Evolutionary conservation across 305 asterid genomes (phyloP).

Genomic region (Fraxinus paxiana): DNA sequence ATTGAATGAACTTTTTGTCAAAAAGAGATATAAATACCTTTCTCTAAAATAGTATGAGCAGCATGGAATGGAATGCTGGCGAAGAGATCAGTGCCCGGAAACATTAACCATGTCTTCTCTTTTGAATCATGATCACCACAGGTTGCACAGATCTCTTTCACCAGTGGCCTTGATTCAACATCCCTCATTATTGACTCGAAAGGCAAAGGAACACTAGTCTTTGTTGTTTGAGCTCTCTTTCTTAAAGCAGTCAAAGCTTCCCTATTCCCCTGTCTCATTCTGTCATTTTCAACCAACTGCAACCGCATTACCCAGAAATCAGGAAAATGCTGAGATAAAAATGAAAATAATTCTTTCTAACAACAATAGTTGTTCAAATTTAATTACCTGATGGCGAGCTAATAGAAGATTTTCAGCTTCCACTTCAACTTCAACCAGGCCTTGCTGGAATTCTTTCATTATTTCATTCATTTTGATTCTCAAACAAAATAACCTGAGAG

Average conservation of each 20-base stretch:
- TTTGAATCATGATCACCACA: constrained; percentile 76
- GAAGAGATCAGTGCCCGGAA: constrained; percentile 72
- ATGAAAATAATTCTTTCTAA: background rate
- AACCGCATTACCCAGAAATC: constrained; percentile 14
- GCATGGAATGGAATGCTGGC: constrained; percentile 80
- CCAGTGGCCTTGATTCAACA: constrained; percentile 64
- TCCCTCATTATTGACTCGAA: constrained; percentile 78
- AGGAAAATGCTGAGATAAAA: constrained; percentile 1
- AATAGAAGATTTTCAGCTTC: constrained; percentile 73
- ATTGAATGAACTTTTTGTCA: background rate
- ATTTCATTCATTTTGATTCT: constrained; percentile 41
- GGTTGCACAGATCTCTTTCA: constrained; percentile 76
- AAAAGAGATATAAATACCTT: constrained; percentile 37
- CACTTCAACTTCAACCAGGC: constrained; percentile 57
- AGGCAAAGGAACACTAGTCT: constrained; percentile 61
- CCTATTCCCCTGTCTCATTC: constrained; percentile 72
- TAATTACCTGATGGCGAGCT: constrained; percentile 70
- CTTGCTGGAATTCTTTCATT: constrained; percentile 51
- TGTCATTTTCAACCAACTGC: constrained; percentile 81
- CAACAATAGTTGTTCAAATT: constrained; percentile 12
- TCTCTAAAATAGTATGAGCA: constrained; percentile 82
- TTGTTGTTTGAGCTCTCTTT: constrained; percentile 68
- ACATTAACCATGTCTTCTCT: constrained; percentile 72
- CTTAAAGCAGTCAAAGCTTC: constrained; percentile 87
- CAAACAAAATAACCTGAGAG: constrained; percentile 1